Evolutionary conservation across 305 asterid genomes (phyloP).

Genomic region (Fraxinus paxiana): DNA sequence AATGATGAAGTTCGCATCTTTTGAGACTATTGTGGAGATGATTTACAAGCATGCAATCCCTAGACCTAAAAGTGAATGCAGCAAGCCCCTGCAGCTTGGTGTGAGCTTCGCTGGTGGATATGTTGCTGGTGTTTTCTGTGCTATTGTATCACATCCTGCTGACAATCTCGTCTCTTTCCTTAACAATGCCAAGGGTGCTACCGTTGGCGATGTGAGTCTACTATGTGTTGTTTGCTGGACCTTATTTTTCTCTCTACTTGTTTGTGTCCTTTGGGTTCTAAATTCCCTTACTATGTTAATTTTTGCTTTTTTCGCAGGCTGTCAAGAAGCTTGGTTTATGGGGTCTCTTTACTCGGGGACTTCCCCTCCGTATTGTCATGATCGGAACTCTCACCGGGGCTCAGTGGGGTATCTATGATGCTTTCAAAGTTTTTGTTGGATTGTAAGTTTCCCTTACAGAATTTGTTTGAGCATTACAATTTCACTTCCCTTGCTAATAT

Average conservation of each 20-base stretch:
- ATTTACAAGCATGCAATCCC: conserved; percentile 84
- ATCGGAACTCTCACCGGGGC: conserved; percentile 95
- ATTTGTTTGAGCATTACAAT: neutral
- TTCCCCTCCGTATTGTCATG: conserved; percentile 93
- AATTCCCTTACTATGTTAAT: neutral
- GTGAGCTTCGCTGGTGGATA: conserved; percentile 95
- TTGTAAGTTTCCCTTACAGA: conserved; percentile 51
- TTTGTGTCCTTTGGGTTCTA: neutral
- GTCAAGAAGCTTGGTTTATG: conserved; percentile 65
- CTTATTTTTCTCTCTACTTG: neutral
- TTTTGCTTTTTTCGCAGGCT: conserved; percentile 38
- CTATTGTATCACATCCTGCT: conserved; percentile 87
- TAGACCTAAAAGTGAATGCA: conserved; percentile 70
- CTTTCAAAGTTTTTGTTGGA: conserved; percentile 89
- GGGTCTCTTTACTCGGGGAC: conserved; percentile 93
- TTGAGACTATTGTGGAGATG: conserved; percentile 77
- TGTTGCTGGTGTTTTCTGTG: conserved; percentile 84
- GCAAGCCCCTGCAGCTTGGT: conserved; percentile 80
- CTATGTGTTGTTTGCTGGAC: neutral
- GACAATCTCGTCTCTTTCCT: conserved; percentile 95
- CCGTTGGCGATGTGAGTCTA: conserved; percentile 81
- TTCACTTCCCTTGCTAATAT: neutral
- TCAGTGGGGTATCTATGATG: conserved; percentile 95
- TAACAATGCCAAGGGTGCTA: conserved; percentile 88
- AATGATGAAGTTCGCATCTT: conserved; percentile 94